These are phyloP conservation scores for Dendrobium huoshanense DNA, from an alignment of 106 monocot species.

Conservation along the genomic window DNA sequence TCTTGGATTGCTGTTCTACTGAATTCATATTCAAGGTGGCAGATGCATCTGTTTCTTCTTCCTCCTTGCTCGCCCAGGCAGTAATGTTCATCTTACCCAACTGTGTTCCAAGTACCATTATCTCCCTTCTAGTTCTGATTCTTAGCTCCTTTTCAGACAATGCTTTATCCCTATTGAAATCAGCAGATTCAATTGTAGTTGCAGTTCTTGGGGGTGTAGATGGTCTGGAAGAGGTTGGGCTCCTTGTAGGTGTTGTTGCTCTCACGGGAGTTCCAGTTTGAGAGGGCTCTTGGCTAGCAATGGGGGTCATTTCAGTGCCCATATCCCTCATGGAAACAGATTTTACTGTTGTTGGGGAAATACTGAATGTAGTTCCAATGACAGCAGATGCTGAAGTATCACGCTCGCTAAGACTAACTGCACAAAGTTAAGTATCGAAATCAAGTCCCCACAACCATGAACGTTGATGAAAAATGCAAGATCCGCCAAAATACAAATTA, in stretches of 20 bases:
- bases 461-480: not conserved
- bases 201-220: conserved; percentile 30
- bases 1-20: conserved; percentile 28
- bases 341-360: conserved; percentile 34
- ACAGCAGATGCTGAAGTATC: conserved; percentile 29
- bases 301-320: conserved; percentile 97
- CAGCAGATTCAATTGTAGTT: conserved; percentile 21
- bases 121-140: conserved; percentile 82
- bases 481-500: not conserved
- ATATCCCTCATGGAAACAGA: conserved; percentile 91
- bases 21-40: conserved; percentile 18
- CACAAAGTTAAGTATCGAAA: conserved; percentile 11
- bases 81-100: conserved; percentile 88
- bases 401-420: conserved; percentile 47
- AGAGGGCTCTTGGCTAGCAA: conserved; percentile 87
- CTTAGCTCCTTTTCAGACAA: conserved; percentile 65
- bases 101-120: conserved; percentile 81
- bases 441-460: not conserved
- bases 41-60: conserved; percentile 41
- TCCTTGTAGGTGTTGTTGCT: conserved; percentile 41
- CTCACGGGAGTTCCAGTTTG: conserved; percentile 71
- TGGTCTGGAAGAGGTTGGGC: conserved; percentile 54
- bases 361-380: conserved; percentile 21
- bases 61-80: conserved; percentile 92
- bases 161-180: conserved; percentile 27